These are phyloP conservation scores for Paulownia fortunei DNA, from an alignment of 257 asterid genomes.

Conservation along the genomic window DNA sequence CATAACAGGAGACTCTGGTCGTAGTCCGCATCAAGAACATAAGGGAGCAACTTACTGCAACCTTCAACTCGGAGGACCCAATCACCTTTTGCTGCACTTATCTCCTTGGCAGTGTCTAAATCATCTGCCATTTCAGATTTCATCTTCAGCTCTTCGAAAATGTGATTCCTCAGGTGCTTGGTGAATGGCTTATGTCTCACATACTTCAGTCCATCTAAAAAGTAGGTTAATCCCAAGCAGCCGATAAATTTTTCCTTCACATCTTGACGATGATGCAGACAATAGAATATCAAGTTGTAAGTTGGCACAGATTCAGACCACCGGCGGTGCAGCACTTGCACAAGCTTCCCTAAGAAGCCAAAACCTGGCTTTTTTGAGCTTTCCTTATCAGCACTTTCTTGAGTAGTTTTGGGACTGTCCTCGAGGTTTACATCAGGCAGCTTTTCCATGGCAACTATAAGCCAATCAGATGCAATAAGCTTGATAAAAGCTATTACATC, in stretches of 20 bases:
- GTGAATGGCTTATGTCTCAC: conserved; percentile 27
- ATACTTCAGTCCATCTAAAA: conserved; percentile 29
- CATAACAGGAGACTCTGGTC: conserved; percentile 59
- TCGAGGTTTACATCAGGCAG: conserved; percentile 39
- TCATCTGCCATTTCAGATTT: conserved; percentile 48
- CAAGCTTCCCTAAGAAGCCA: not conserved
- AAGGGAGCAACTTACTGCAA: conserved; percentile 31
- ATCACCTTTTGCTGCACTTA: conserved; percentile 55
- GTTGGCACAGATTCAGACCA: conserved; percentile 49
- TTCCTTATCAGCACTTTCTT: not conserved
- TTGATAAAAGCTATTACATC: conserved; percentile 41
- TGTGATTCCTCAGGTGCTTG: conserved; percentile 35
- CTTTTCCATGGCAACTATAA: conserved; percentile 2
- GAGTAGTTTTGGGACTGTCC: not conserved
- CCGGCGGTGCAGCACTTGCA: conserved; percentile 28
- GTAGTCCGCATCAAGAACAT: conserved; percentile 40
- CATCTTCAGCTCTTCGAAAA: conserved; percentile 38
- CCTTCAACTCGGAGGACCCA: conserved; percentile 41
- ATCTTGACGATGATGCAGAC: conserved; percentile 31
- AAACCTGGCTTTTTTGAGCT: not conserved
- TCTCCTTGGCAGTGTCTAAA: conserved; percentile 45
- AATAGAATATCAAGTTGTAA: conserved; percentile 44
- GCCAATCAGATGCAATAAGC: conserved; percentile 54
- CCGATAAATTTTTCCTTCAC: conserved; percentile 29
- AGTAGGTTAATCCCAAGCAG: conserved; percentile 30